Evolutionary conservation across 306 rosid species (phyloP).

Genomic region (Rosa multiflora): DNA sequence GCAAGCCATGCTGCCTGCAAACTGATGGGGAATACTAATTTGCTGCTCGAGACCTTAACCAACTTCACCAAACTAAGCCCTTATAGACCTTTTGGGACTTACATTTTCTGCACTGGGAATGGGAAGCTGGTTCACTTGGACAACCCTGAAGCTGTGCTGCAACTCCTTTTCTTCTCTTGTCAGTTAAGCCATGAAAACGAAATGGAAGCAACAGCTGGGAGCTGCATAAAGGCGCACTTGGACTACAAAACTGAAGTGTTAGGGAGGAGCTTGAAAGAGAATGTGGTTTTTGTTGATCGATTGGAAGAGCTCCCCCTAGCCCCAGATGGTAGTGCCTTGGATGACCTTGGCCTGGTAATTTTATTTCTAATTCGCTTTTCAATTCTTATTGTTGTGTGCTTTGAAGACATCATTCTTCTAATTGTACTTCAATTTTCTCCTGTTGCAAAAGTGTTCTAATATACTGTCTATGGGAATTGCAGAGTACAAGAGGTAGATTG

Average conservation of each 20-base stretch:
- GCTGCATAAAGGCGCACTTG: constrained; percentile 50
- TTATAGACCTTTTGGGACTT: constrained; percentile 81
- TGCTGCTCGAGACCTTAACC: constrained; percentile 47
- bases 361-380: not conserved
- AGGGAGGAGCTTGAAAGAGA: constrained; percentile 32
- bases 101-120: constrained; percentile 47
- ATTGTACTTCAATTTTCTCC: no score
- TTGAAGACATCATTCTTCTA: not conserved
- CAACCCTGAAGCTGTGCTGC: constrained; percentile 72
- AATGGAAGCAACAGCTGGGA: constrained; percentile 21
- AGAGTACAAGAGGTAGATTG: constrained; percentile 62
- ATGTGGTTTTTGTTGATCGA: constrained; percentile 31
- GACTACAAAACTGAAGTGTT: constrained; percentile 18
- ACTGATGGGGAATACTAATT: constrained; percentile 71
- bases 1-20: constrained; percentile 61
- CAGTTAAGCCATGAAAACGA: constrained; percentile 35
- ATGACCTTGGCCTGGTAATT: constrained; percentile 71
- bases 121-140: constrained; percentile 42
- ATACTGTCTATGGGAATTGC: constrained; percentile 22
- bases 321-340: constrained; percentile 39
- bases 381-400: not conserved
- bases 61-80: constrained; percentile 60
- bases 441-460: not conserved
- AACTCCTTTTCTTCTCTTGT: constrained; percentile 55
- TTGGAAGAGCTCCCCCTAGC: constrained; percentile 46